Base-by-base conservation (phyloP, 2,329 filamentous ascomycete genomes). In the Aspergillus awamori region DNA sequence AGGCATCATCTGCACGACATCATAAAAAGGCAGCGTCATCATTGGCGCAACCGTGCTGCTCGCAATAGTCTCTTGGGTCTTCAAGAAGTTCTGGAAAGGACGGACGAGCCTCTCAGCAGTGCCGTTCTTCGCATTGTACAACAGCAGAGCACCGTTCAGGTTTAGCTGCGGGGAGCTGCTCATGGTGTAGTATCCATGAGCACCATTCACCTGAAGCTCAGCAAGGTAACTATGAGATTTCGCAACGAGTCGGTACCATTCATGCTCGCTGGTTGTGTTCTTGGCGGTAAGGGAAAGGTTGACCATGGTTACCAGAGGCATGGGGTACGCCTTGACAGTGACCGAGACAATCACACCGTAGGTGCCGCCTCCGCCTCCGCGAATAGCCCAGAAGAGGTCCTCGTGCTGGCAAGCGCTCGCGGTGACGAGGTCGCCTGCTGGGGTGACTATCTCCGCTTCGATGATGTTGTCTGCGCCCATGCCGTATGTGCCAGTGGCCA, bases 381-480 rank as follows among this genome's bases (percentile, higher is more conserved):
- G 53, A 10, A 68, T 49, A 3, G 65, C 66, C 65, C 65, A 68
- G 53, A 66, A 67, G 26, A 68, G 55, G 33, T 68, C 65, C 5
- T 28, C 20, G n/a, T 70, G 56, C 10, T 64, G 62, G 39, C 64
- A 69, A 6, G 57, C 53, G 45, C 66, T 69, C 10, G 62, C 63
- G 3, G 62, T 63, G 7, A 67, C 39, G 8, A 62, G n/a, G 0
- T 62, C 60, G 3, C 66, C 66, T 61, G 77, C 75, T 11, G 81
- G 74, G 3, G 79, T 79, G 7, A 85, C 79, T 11, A 84, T 74
- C 58, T 83, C 75, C 49, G 80, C 73, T 51, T 77, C 72, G 15
- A 85, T 71, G 11, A 83, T 75, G 65, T 83, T 78, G 67, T 84
- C 83, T 4, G 81, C 76, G 57, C 75, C 83, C 69, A 85, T 79